phyloP scores from a whole-genome alignment of 1,284 basidiomycete genomes.

The Heterobasidion annosum region DNA sequence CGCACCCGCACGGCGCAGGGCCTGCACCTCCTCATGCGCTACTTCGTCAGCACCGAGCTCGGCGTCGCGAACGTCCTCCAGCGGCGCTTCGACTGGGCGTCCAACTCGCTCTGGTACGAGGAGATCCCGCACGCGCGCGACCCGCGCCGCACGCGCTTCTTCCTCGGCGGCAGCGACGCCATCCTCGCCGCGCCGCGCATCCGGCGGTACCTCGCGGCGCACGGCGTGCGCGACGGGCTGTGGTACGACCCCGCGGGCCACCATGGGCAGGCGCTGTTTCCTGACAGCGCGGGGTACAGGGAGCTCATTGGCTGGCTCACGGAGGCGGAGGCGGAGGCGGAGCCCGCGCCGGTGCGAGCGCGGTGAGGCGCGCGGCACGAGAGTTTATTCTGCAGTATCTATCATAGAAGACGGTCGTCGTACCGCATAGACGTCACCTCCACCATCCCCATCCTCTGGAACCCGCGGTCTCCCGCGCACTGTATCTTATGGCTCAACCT shows the following conservation, averaged over 20 bases:
- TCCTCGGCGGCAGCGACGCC: conserved; percentile 74
- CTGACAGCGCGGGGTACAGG: conserved; percentile 42
- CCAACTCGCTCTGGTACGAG: conserved; percentile 85
- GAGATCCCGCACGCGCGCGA: conserved; percentile 76
- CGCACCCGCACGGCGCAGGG: conserved; percentile 34
- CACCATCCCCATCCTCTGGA: too few relatives aligned
- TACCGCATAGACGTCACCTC: too few relatives aligned
- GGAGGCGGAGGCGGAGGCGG: conserved; percentile 10
- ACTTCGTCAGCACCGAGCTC: conserved; percentile 80
- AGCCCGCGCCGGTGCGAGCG: background rate
- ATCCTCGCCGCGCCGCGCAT: conserved; percentile 77
- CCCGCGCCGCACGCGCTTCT: conserved; percentile 50
- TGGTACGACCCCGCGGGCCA: conserved; percentile 60
- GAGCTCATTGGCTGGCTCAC: conserved; percentile 61
- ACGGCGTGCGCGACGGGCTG: conserved; percentile 66
- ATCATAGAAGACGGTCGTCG: too few relatives aligned
- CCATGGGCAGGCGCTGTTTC: conserved; percentile 67
- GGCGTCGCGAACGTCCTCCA: conserved; percentile 82
- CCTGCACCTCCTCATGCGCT: conserved; percentile 73
- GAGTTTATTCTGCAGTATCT: too few relatives aligned
- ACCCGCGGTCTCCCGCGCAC: too few relatives aligned
- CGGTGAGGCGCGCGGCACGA: too few relatives aligned
- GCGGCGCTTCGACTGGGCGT: conserved; percentile 78
- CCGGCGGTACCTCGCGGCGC: conserved; percentile 62
- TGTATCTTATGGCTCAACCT: too few relatives aligned